Conservation (phyloP, 768 basidiomycete genomes). For the Tylopilus subfusipes region DNA sequence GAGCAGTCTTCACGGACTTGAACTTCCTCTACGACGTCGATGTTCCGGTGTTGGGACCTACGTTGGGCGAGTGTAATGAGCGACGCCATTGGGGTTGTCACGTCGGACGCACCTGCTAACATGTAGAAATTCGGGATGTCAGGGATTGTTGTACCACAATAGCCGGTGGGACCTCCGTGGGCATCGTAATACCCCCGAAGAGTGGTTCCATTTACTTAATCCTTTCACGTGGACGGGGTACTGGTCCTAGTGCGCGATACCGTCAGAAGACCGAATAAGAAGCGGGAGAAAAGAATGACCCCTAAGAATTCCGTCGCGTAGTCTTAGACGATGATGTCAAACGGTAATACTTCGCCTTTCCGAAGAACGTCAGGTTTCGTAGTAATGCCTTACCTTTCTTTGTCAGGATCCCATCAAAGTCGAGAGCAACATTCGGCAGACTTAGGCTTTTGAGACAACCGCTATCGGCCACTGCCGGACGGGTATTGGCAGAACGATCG, state of each 20-base stretch:
- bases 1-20: not conserved
- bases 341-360: constrained; percentile 25
- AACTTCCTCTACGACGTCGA: not conserved
- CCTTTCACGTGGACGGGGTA: constrained; percentile 3
- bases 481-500: not conserved
- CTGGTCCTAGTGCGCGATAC: constrained; percentile 12
- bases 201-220: not conserved
- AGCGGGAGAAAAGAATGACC: not conserved
- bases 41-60: not conserved
- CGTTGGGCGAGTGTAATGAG: not conserved
- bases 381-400: constrained; percentile 15
- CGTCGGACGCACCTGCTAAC: not conserved
- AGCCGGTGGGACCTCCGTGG: not conserved
- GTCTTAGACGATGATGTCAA: constrained; percentile 37
- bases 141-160: not conserved
- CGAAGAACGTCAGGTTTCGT: not conserved
- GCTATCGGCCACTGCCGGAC: constrained; percentile 24
- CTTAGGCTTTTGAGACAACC: constrained; percentile 23
- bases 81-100: not conserved
- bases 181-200: not conserved
- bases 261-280: not conserved
- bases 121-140: not conserved
- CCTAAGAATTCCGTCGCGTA: constrained; percentile 31
- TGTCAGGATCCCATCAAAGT: constrained; percentile 27
- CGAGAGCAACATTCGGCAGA: constrained; percentile 23